Evolutionary conservation across 2,329 filamentous ascomycete species (phyloP).

Genomic region (Diaporthe nobilis): DNA sequence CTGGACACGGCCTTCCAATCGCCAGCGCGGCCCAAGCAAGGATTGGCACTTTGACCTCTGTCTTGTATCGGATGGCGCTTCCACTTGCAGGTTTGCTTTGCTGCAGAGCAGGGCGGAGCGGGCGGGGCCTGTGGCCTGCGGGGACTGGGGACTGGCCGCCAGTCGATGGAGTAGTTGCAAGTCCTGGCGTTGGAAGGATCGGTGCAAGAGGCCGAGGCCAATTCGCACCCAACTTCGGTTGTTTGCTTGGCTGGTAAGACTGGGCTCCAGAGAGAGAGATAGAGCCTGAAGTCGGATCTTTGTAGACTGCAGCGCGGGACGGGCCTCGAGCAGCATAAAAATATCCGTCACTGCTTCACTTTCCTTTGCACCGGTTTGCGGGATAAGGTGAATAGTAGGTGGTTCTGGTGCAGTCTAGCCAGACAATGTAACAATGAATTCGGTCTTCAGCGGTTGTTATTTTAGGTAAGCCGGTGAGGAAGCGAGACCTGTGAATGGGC

Average conservation of each 20-base stretch:
- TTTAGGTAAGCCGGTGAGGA: constrained; percentile 8
- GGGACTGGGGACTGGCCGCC: constrained; percentile 17
- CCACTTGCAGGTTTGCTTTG: constrained; percentile 22
- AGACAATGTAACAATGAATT: neutral
- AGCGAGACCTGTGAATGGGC: neutral
- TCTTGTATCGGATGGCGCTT: constrained; percentile 22
- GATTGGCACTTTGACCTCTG: constrained; percentile 23
- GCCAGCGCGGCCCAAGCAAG: constrained; percentile 18
- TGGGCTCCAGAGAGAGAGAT: neutral
- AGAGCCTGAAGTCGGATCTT: neutral
- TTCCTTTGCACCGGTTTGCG: neutral
- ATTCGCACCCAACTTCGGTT: constrained; percentile 27
- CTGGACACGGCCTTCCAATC: neutral
- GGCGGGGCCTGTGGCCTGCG: constrained; percentile 14
- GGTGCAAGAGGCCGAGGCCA: constrained; percentile 6
- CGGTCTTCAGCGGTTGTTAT: neutral
- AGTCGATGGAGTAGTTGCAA: constrained; percentile 6
- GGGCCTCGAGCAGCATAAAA: neutral
- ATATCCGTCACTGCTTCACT: neutral
- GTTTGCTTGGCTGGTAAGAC: constrained; percentile 14
- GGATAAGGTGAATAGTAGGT: neutral
- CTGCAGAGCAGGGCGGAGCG: constrained; percentile 29
- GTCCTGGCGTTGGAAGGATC: constrained; percentile 20
- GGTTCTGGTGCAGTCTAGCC: neutral
- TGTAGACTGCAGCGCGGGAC: neutral